Base-by-base conservation (phyloP, 176 grass and related monocot genomes). In the Carex kokanica region DNA sequence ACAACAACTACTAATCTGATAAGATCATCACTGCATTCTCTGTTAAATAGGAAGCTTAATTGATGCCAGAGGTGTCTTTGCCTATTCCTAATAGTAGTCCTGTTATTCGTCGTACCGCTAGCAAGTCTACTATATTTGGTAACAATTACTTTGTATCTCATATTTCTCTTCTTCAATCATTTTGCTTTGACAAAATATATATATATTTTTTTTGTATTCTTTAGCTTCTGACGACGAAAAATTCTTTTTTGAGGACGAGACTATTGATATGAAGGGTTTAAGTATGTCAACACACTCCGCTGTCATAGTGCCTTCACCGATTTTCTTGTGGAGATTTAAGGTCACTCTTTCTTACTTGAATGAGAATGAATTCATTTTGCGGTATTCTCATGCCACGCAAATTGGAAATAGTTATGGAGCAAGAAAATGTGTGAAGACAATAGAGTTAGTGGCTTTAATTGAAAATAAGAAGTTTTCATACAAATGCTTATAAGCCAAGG, bases 271-370 rank as follows among this genome's bases (percentile, higher is more conserved):
- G 88, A 90, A 90, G 88, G 57, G 56, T 66, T 36, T 66, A 72
- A 83, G 45, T 64, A 78, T 86, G 71, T 45, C 65, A 57, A 23
- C 84, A 3, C 49, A 78, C 47, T 57, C 61, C 74, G 75, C 55
- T 69, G 81, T 77, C 55, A 82, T 85, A 18, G 83, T 85, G 66
- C 88, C 88, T 62, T 90, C 88, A 68, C 88, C 85, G 78, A 52
- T 85, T 78, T 81, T 90, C 32, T 68, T 90, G 70, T 90, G 85
- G 85, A 86, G 88, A 82, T 90, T 90, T 45, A 90, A 90, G 88
- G 88, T 90, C 13, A 8, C 36, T 59, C 23, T 56, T 29, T 15
- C 23, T 73, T 55, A 54, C 47, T 31, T 55, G 14, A 56, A 55
- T 56, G 24, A 56, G 5, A 7, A 56, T 78, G 51, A 78, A 78